These are phyloP conservation scores for Harringtonia aguacate DNA, from an alignment of 2,329 filamentous ascomycete species.

Conservation along the genomic window DNA sequence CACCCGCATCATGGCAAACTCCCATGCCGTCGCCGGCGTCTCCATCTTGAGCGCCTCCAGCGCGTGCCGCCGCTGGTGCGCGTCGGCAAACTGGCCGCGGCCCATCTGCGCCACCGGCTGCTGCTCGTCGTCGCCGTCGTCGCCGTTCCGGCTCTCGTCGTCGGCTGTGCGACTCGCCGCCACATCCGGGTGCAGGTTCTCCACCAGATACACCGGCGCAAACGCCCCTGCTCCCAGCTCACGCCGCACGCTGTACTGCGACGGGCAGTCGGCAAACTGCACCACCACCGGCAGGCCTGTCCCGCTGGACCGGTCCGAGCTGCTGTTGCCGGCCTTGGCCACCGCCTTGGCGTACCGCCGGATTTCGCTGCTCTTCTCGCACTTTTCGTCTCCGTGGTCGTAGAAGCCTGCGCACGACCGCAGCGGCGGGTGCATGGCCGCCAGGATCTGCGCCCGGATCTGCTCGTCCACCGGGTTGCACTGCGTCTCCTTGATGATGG, in stretches of 20 bases:
- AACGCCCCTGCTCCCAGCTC: slow-evolving; percentile 91
- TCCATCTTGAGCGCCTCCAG: slow-evolving; percentile 95
- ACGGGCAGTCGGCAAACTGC: slow-evolving; percentile 52
- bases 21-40: slow-evolving; percentile 78
- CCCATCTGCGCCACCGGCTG: slow-evolving; percentile 37
- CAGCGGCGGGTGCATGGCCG: slow-evolving; percentile 62
- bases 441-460: slow-evolving; percentile 64
- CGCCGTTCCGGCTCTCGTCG: slow-evolving; percentile 26
- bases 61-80: slow-evolving; percentile 36
- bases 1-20: slow-evolving; percentile 90
- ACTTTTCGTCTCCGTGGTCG: slow-evolving; percentile 54
- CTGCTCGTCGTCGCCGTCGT: slow-evolving; percentile 29
- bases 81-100: slow-evolving; percentile 47
- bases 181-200: slow-evolving; percentile 54
- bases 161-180: no score
- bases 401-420: slow-evolving; percentile 69
- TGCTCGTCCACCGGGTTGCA: slow-evolving; percentile 83
- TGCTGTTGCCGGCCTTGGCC: slow-evolving; percentile 33
- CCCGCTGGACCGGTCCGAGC: slow-evolving; percentile 51
- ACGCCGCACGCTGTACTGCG: slow-evolving; percentile 66
- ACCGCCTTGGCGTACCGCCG: slow-evolving; percentile 67
- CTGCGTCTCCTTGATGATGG: slow-evolving; percentile 69
- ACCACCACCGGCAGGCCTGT: slow-evolving; percentile 52
- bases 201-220: slow-evolving; percentile 86
- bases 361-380: slow-evolving; percentile 63